A percentile compares a stretch with the other conserved stretches of the same genome.
Conservation (phyloP, 2,329 filamentous ascomycete species). For the Talaromyces sp. region DNA sequence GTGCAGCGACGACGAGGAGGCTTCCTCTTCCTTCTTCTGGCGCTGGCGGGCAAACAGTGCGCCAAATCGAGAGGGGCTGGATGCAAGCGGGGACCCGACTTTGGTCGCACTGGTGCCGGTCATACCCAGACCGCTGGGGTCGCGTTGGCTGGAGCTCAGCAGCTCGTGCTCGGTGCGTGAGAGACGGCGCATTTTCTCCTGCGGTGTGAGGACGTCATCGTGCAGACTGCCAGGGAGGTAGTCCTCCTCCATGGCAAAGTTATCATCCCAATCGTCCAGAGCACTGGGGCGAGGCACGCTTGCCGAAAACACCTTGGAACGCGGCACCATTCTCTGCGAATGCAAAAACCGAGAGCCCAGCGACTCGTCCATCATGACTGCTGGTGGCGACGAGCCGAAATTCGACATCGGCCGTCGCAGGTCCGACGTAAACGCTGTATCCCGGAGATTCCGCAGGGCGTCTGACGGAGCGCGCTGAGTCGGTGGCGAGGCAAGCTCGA, state of each 20-base stretch:
- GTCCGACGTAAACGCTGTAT: slow-evolving; percentile 67
- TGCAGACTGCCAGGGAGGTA: slow-evolving; percentile 69
- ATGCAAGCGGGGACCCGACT: slow-evolving; percentile 52
- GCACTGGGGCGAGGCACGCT: slow-evolving; percentile 51
- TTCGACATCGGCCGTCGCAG: slow-evolving; percentile 53
- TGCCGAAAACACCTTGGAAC: slow-evolving; percentile 54
- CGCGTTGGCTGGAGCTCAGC: slow-evolving; percentile 40
- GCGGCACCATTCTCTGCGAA: slow-evolving; percentile 57
- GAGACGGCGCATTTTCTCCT: slow-evolving; percentile 55
- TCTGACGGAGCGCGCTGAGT: slow-evolving; percentile 66
- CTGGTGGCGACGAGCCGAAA: slow-evolving; percentile 54
- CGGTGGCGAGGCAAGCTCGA: slow-evolving; percentile 56
- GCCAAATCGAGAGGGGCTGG: slow-evolving; percentile 59
- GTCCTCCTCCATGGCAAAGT: slow-evolving; percentile 82
- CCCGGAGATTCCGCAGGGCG: slow-evolving; percentile 54
- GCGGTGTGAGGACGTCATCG: slow-evolving; percentile 58
- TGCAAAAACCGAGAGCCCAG: slow-evolving; percentile 60
- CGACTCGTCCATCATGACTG: slow-evolving; percentile 54
- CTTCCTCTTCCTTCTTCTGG: slow-evolving; percentile 48
- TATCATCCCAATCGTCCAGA: slow-evolving; percentile 54
- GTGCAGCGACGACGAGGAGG: slow-evolving; percentile 47
- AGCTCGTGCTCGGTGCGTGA: slow-evolving; percentile 53
- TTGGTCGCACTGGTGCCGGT: slow-evolving; percentile 43
- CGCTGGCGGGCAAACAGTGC: slow-evolving; percentile 52
- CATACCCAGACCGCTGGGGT: slow-evolving; percentile 45